These are phyloP conservation scores for Didymella lethalis DNA, from an alignment of 2,329 filamentous ascomycete genomes.

Conservation along the genomic window DNA sequence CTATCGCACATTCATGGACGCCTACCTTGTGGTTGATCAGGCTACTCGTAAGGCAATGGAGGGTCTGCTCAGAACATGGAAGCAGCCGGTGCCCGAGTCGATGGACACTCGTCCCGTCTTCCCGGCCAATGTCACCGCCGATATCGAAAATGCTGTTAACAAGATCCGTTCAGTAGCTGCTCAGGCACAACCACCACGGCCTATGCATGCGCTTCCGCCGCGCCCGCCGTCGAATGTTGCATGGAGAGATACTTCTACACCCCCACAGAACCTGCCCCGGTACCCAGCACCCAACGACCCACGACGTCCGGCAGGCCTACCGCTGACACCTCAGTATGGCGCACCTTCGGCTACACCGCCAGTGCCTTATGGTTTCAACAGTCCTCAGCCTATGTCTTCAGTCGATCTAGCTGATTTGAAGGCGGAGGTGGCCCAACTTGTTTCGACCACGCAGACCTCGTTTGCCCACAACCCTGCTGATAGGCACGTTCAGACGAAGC, in stretches of 20 bases:
- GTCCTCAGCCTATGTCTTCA: conserved; percentile 39
- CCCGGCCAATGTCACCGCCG: conserved; percentile 81
- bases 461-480: conserved; percentile 80
- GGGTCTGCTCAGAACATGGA: conserved; percentile 98
- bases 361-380: conserved; percentile 41
- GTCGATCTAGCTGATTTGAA: conserved; percentile 70
- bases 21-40: conserved; percentile 87
- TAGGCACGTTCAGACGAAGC: conserved; percentile 71
- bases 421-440: conserved; percentile 81
- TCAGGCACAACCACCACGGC: conserved; percentile 61
- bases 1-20: conserved; percentile 95
- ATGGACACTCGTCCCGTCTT: conserved; percentile 94
- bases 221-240: conserved; percentile 59
- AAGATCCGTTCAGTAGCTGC: conserved; percentile 74
- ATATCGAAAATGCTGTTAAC: conserved; percentile 92
- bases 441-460: conserved; percentile 74
- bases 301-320: conserved; percentile 38
- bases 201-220: conserved; percentile 53
- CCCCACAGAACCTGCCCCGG: conserved; percentile 60
- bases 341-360: conserved; percentile 37
- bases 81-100: conserved; percentile 92
- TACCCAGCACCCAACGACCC: conserved; percentile 46
- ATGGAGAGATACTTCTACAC: conserved; percentile 77
- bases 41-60: conserved; percentile 89
- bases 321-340: conserved; percentile 39